Evolutionary conservation across 352 stramenopile species (phyloP), one percentile per base, ranked within the genome.

Genomic region (Phytopythium boreale): DNA sequence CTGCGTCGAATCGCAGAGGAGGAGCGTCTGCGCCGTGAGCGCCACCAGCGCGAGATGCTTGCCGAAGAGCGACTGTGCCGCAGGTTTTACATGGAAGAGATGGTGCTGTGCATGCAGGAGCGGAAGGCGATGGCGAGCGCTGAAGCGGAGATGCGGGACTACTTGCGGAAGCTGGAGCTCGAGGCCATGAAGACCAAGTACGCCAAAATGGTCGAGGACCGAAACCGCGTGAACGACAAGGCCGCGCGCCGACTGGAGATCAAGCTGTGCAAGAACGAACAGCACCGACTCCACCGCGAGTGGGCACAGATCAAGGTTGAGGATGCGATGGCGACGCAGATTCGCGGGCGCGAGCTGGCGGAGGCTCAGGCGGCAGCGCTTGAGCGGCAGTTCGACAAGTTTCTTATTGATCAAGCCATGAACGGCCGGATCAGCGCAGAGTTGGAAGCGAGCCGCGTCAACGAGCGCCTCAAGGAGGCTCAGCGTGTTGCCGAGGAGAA

Each of bases 171-270:
- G 62, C 59, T 91, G 7, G 80, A 90, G 56, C 34, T 90, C 0
- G 81, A 93, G 56, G 71, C 72, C 0, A 89, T 90, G 80, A 88
- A 92, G 47, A 77, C 79, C 0, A 91, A 92, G 50, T 93, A 91
- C 52, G 72, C 84, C 4, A 77, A 85, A 47, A 83, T 90, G 72
- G 51, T 87, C 4, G 79, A 87, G 11, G 83, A 92, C 29, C 68
- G 77, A 1, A 84, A 79, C 41, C 71, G 74, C n/a, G 51, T 77
- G 10, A 90, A 83, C 34, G 82, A 90, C 43, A 90, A 88, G 53
- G 80, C 76, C 0, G 81, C 81, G 4, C 82, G 85, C 6, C 80
- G 85, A 2, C 68, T 90, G 2, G 83, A 93, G 56, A 93, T 93
- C 52, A 93, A 93, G 58, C 60, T 79, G 4, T 81, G 83, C 19